These are phyloP conservation scores for Globisporangium splendens DNA, from an alignment of 352 stramenopile genomes.

Conservation along the genomic window DNA sequence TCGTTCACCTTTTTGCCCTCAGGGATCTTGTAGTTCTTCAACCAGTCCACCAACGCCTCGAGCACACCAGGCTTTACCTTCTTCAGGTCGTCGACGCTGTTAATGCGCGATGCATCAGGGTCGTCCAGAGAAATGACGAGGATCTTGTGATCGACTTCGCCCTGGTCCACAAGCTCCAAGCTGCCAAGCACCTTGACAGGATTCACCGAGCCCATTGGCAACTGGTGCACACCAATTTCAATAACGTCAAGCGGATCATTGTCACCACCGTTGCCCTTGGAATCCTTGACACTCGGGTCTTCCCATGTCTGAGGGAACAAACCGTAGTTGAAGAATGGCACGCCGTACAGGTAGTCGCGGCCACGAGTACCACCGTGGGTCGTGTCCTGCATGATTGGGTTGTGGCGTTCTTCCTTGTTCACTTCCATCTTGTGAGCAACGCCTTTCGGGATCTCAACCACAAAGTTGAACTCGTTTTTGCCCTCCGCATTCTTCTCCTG, in stretches of 20 bases:
- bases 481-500: slow-evolving; percentile 58
- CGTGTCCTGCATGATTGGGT: slow-evolving; percentile 98
- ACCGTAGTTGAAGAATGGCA: slow-evolving; percentile 99
- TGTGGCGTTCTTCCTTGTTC: slow-evolving; percentile 92
- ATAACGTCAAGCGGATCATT: slow-evolving; percentile 99
- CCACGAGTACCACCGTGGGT: slow-evolving; percentile 95
- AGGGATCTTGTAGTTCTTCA: slow-evolving; percentile 98
- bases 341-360: slow-evolving; percentile 95
- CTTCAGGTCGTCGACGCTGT: slow-evolving; percentile 89
- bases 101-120: slow-evolving; percentile 80
- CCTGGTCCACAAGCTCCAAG: slow-evolving; percentile 97
- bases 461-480: slow-evolving; percentile 88
- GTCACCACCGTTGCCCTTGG: slow-evolving; percentile 92
- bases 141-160: slow-evolving; percentile 99
- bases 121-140: slow-evolving; percentile 92
- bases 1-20: slow-evolving; percentile 95
- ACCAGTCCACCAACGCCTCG: slow-evolving; percentile 91
- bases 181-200: slow-evolving; percentile 97
- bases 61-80: slow-evolving; percentile 89
- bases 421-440: slow-evolving; percentile 99
- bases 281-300: slow-evolving; percentile 88
- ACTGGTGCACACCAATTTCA: slow-evolving; percentile 90
- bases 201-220: slow-evolving; percentile 94
- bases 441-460: slow-evolving; percentile 98
- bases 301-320: slow-evolving; percentile 99